Base-by-base conservation (phyloP, 2,329 filamentous ascomycete genomes). In the Diaporthe citri region DNA sequence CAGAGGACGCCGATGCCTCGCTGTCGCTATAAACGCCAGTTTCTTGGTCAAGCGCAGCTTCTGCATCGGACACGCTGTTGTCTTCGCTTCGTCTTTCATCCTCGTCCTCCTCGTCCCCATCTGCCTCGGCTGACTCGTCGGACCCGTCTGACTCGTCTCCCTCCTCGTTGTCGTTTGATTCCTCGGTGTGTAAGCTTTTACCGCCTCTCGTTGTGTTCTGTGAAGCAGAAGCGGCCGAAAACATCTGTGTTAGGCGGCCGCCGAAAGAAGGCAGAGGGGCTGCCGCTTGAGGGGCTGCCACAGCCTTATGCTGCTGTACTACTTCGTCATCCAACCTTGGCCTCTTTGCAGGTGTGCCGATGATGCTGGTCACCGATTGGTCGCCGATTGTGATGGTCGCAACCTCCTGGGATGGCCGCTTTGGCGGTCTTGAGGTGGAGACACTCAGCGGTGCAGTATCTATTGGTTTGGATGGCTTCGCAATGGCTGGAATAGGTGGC, bases 351-450 rank as follows among this genome's bases (percentile, higher is more conserved):
- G 89, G 86, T 67, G 87, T 89, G 1, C 93, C 93, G 77, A 95
- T 88, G 43, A 91, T 88, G 28, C 91, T 92, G 0, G 90, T 93
- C 7, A 91, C 88, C 0, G 92, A 94, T 60, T 88, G 89, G 76
- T 92, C 88, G 1, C 93, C 94, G 72, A 96, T 90, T 0, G 93
- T 95, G 64, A 96, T 94, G 2, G 93, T 94, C 28, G 94, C 93
- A 70, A 92, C 85, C 79, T 94, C 92, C 39, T 88, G 84, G 1
- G 89, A 88, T 2, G 88, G 85, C 46, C 93, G 88, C 80, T 91
- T 93, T 1, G 89, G 87, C 31, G 79, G 77, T 9, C 78, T 77
- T 8, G 77, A n/a, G 2, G 76, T 64, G 8, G 79, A 77, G 20
- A 79, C 76, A 39, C 71, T 78, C 36, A 74, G 71, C 20, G 75